phyloP scores from a whole-genome alignment of 495 filamentous ascomycete genomes.

The Amphirosellinia nigrospora region DNA sequence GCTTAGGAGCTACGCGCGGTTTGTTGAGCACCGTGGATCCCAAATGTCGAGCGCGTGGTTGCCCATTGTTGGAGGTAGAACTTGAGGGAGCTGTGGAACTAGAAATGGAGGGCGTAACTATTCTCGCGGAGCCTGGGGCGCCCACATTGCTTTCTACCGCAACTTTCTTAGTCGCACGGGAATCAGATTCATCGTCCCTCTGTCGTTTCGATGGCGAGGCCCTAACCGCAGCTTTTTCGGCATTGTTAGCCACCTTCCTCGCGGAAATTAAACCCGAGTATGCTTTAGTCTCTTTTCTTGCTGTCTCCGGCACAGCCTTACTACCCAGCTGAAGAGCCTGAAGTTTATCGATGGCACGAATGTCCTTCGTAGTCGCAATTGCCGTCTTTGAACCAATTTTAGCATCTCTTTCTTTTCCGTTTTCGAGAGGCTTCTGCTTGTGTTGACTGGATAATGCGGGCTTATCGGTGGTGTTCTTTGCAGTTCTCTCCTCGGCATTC shows the following conservation, averaged over 20 bases:
- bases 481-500: constrained; percentile 25
- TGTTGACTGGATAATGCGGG: neutral
- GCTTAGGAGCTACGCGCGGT: constrained; percentile 35
- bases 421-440: constrained; percentile 17
- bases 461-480: constrained; percentile 25
- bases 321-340: constrained; percentile 4
- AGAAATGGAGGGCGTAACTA: constrained; percentile 18
- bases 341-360: constrained; percentile 19
- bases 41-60: constrained; percentile 30
- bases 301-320: constrained; percentile 9
- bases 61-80: constrained; percentile 23
- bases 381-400: constrained; percentile 10
- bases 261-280: constrained; percentile 39
- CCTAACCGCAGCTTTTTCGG: constrained; percentile 30
- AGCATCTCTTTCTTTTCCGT: constrained; percentile 3
- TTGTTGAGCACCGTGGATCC: constrained; percentile 42
- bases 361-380: constrained; percentile 16
- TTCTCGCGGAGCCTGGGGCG: constrained; percentile 27
- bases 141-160: constrained; percentile 36
- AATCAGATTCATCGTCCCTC: constrained; percentile 49
- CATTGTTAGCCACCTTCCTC: constrained; percentile 32
- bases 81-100: constrained; percentile 28
- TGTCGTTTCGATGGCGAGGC: constrained; percentile 37
- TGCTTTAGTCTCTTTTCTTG: constrained; percentile 27
- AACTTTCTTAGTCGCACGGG: constrained; percentile 48